Base-by-base conservation (phyloP, 768 basidiomycete species). In the Amanita brunnescens region DNA sequence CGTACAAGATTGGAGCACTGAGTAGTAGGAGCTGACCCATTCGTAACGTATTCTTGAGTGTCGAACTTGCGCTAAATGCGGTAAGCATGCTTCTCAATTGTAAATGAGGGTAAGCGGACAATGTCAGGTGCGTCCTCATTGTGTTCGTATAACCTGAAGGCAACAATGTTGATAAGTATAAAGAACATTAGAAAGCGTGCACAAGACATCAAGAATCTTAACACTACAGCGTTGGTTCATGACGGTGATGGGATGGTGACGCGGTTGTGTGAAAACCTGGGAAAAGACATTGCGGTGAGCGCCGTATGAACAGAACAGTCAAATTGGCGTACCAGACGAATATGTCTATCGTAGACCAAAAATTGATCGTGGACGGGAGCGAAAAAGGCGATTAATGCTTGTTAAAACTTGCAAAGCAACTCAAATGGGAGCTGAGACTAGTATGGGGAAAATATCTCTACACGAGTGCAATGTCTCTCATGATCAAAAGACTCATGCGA, bases 191-290 rank as follows among this genome's bases (percentile, higher is more conserved):
- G 32, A 16, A n/a, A n/a, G 21, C 21, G 63, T 82, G 54, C 61
- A 88, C 85, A 92, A 58, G 10, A 85, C 87, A 6, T 88, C 90
- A 2, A 91, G 74, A 58, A 91, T 85, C 64, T 80, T 84, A 2
- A 80, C 79, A 1, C 88, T 1, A 86, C 85, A n/a, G 87, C 78
- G 6, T 75, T 83, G 5, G 75, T 78, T 87, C 88, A 91, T 59
- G 80, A 85, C 5, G 87, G 75, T 4, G 90, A 90, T 21, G 90
- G 90, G 13, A 83, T 67, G 1, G 88, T 80, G 7, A 91, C 73
- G n/a, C 87, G 76, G 61, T 88, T 76, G 61, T 92, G 90, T 6
- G 90, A 83, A 64, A 92, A 92, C 64, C 90, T 92, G 54, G 6
- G 44, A 44, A n/a, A 21, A 10, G 24, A n/a, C n/a, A n/a, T n/a